These are phyloP conservation scores for Wickerhamiella shivajii DNA, from an alignment of 805 yeast genomes.

Conservation along the genomic window DNA sequence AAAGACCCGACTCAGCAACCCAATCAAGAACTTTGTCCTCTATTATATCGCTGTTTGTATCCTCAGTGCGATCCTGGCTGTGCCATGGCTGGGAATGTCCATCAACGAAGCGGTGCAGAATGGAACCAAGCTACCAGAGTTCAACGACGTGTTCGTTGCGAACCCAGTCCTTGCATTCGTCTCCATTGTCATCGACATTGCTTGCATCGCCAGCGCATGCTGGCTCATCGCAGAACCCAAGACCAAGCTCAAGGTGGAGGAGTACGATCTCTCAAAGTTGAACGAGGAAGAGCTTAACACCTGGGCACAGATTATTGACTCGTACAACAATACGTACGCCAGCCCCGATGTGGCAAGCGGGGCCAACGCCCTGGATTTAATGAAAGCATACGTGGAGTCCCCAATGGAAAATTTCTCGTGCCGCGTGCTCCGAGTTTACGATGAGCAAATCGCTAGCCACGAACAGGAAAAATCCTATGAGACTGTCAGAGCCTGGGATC, in stretches of 20 bases:
- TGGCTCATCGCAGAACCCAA: constrained; percentile 18
- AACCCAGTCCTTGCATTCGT: constrained; percentile 15
- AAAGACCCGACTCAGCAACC: constrained; percentile 15
- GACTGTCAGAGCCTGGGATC: constrained; percentile 22
- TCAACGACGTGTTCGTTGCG: constrained; percentile 16
- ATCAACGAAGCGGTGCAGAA: constrained; percentile 5
- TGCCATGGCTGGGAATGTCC: constrained; percentile 14
- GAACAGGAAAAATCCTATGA: constrained; percentile 16
- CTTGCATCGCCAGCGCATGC: constrained; percentile 16
- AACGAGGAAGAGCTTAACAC: constrained; percentile 20
- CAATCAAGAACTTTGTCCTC: constrained; percentile 13
- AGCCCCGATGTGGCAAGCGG: constrained; percentile 24
- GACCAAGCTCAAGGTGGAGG: constrained; percentile 21
- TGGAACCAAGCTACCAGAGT: background rate
- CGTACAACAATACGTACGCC: constrained; percentile 15
- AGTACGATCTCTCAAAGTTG: constrained; percentile 18
- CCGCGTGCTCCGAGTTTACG: constrained; percentile 23
- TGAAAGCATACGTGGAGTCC: constrained; percentile 21
- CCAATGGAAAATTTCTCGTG: constrained; percentile 20
- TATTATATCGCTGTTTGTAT: constrained; percentile 11
- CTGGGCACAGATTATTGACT: constrained; percentile 23
- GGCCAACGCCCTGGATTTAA: constrained; percentile 22
- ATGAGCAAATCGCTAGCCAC: constrained; percentile 10
- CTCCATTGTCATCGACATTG: constrained; percentile 15
- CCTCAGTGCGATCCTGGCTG: constrained; percentile 11